Evolutionary conservation across 2,329 filamentous ascomycete genomes (phyloP), one percentile per base, ranked within the genome.

Genomic region (Penicillium sp.): DNA sequence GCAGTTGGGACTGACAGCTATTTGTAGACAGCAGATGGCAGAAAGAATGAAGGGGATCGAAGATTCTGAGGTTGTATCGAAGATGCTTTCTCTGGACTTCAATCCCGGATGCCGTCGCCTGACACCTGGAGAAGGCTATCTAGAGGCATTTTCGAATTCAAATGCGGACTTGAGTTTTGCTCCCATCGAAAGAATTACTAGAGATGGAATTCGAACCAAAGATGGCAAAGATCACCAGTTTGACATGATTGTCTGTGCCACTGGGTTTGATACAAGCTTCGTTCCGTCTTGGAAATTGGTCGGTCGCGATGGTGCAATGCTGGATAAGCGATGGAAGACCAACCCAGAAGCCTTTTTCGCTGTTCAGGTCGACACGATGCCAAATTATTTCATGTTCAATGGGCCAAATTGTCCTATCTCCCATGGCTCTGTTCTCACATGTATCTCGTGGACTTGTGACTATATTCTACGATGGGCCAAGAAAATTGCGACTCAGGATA

Each of bases 201-300:
- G 49, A 3, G 47, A 21, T 1, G 66, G 67, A 2, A 59, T 67
- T 12, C 40, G 48, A 4, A 62, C 60, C 2, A 21, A 36, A n/a
- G 41, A 59, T 18, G 62, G 59, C 0, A 39, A 51, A 4, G 55
- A 55, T 10, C 37, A 61, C 15, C 55, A 68, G 29, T 57, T 68
- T 24, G 68, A 71, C 30, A 37, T 68, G 2, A 64, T 68, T 42
- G 51, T 75, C 37, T 75, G 71, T 53, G 71, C 72, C 7, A 78
- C 74, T 0, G 75, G 75, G 0, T 77, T 75, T 52, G 65, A 76
- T 51, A 68, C 71, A 7, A 66, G 65, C 8, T 75, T 69, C 29
- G 59, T 60, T 1, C 75, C 73, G 2, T 60, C 60, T 6, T 76
- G 67, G 52, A 60, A 66, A 12, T 46, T 75, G 1, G 58, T 70